Conservation (phyloP, 2,329 filamentous ascomycete genomes). For the Colletotrichum sp. region DNA sequence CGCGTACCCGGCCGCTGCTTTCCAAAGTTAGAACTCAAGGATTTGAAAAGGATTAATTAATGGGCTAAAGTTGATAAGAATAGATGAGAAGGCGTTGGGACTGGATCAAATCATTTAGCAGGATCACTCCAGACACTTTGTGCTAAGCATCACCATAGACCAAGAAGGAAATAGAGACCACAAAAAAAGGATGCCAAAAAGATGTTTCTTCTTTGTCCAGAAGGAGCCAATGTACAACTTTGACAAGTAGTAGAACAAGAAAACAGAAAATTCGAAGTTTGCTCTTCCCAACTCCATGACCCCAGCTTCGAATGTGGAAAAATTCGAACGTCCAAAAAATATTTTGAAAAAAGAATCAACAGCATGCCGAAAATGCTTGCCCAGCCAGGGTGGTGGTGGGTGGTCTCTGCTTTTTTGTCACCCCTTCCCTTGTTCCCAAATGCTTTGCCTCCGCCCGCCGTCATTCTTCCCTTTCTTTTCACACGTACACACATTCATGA, state of each 20-base stretch:
- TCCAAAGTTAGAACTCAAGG: constrained; percentile 27
- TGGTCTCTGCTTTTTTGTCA: background rate
- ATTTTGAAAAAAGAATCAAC: background rate
- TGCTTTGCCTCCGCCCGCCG: background rate
- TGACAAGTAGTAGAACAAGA: background rate
- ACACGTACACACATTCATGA: background rate
- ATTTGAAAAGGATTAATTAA: background rate
- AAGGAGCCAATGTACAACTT: constrained; percentile 9
- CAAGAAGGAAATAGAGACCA: background rate
- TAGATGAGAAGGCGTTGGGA: background rate
- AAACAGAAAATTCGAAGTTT: background rate
- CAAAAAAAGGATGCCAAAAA: background rate
- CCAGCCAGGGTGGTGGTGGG: background rate
- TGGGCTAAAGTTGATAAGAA: background rate
- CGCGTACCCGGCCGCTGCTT: constrained; percentile 67
- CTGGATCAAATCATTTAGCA: background rate
- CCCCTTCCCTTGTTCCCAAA: background rate
- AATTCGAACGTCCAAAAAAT: background rate
- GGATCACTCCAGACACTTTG: background rate
- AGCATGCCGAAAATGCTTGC: background rate
- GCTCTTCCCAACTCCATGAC: constrained; percentile 4
- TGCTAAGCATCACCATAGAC: background rate
- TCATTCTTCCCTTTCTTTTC: background rate
- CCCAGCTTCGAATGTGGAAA: background rate
- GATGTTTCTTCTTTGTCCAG: background rate